phyloP scores from a whole-genome alignment of 2,329 filamentous ascomycete genomes.

The Xylaria sp. region DNA sequence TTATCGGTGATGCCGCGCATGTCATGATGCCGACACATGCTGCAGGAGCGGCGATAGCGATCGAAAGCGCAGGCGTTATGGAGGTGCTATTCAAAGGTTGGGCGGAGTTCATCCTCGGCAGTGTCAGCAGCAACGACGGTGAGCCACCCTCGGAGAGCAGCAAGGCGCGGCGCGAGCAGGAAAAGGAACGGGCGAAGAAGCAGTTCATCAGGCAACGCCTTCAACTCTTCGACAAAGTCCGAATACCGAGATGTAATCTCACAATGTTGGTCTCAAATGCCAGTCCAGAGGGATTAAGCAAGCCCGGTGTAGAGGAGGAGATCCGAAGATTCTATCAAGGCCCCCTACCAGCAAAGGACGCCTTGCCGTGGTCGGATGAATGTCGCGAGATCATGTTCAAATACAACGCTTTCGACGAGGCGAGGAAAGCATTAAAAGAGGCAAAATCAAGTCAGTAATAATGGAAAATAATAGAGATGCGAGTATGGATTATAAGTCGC shows the following conservation, averaged over 20 bases:
- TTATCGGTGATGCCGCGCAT: conserved; percentile 19
- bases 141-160: background rate
- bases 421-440: conserved; percentile 7
- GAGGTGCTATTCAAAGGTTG: conserved; percentile 12
- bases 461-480: background rate
- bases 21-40: conserved; percentile 23
- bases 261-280: conserved; percentile 21
- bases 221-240: conserved; percentile 18
- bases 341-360: conserved; percentile 9
- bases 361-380: conserved; percentile 16
- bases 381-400: conserved; percentile 18
- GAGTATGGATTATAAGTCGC: conserved; percentile 12
- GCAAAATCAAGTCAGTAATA: background rate
- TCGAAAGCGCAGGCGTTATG: conserved; percentile 18
- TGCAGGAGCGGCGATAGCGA: conserved; percentile 13
- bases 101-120: background rate
- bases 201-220: conserved; percentile 10
- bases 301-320: conserved; percentile 15
- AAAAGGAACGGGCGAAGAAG: background rate
- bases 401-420: conserved; percentile 15
- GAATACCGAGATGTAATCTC: conserved; percentile 20
- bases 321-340: conserved; percentile 18
- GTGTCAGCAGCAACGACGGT: background rate
- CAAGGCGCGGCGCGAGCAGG: background rate
- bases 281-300: conserved; percentile 11